phyloP scores from a whole-genome alignment of 2,329 filamentous ascomycete genomes.

The Aureobasidium namibiae region DNA sequence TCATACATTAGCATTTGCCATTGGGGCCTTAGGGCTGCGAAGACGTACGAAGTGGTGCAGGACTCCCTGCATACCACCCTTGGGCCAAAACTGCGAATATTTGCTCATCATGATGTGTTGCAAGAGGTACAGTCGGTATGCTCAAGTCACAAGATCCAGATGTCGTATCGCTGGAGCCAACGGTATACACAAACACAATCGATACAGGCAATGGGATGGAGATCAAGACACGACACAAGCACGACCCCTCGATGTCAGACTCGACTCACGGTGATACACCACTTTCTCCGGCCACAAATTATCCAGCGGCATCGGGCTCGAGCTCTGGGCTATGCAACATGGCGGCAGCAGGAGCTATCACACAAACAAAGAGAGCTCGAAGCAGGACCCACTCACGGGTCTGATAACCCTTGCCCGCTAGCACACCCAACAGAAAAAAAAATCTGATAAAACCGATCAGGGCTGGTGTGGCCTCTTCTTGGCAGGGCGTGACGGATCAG shows the following conservation, averaged over 20 bases:
- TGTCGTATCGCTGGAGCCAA: not conserved
- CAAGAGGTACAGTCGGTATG: not conserved
- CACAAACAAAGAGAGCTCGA: not conserved
- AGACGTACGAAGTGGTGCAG: constrained; percentile 23
- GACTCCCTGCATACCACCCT: constrained; percentile 20
- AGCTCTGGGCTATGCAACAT: not conserved
- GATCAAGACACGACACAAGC: not conserved
- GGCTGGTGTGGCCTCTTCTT: not conserved
- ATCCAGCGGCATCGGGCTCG: not conserved
- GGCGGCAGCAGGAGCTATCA: not conserved
- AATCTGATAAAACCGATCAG: constrained; percentile 8
- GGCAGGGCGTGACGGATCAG: not conserved
- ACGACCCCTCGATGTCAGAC: not conserved
- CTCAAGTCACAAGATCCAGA: not conserved
- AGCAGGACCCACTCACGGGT: not conserved
- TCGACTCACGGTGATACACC: not conserved
- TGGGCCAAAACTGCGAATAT: constrained; percentile 24
- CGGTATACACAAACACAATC: not conserved
- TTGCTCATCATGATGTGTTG: constrained; percentile 7
- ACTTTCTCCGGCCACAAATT: not conserved
- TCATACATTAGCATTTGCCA: not conserved
- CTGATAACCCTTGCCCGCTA: constrained; percentile 6
- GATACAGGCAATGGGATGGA: not conserved
- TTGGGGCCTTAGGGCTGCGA: not conserved
- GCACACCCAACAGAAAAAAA: constrained; percentile 1